These are phyloP conservation scores for Solanum habrochaites DNA, from an alignment of 257 asterid genomes.

Conservation along the genomic window DNA sequence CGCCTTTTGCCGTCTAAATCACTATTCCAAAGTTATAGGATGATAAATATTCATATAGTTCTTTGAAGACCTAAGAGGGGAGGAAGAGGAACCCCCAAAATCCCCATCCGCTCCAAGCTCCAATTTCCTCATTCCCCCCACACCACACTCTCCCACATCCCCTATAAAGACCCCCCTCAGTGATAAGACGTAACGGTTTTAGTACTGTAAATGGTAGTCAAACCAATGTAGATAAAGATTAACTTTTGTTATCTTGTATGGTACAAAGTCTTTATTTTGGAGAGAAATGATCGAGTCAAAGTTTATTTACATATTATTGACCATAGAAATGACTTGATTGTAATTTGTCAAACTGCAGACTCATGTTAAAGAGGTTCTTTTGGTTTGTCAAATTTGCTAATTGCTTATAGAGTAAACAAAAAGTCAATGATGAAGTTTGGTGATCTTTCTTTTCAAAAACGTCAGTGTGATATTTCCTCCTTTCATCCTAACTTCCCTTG, in stretches of 20 bases:
- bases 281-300: neutral
- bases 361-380: neutral
- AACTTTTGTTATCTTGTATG: neutral
- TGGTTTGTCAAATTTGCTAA: neutral
- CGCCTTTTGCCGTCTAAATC: no score
- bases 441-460: neutral
- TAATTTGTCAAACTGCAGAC: neutral
- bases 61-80: no score
- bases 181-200: neutral
- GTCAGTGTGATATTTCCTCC: neutral
- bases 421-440: neutral
- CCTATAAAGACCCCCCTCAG: no score
- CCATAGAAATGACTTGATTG: neutral
- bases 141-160: no score
- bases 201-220: neutral
- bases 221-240: neutral
- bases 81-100: no score
- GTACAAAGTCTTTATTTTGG: neutral
- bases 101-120: no score
- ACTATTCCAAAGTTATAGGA: neutral
- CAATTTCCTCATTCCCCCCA: no score
- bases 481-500: conserved; percentile 2
- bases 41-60: no score
- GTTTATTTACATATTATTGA: neutral
- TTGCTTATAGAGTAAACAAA: neutral